Percentiles rank a stretch among this genome's conserved stretches.
Evolutionary conservation across 129 eudicot genomes (phyloP).

Genomic region (Centrapalus pauciflorus): DNA sequence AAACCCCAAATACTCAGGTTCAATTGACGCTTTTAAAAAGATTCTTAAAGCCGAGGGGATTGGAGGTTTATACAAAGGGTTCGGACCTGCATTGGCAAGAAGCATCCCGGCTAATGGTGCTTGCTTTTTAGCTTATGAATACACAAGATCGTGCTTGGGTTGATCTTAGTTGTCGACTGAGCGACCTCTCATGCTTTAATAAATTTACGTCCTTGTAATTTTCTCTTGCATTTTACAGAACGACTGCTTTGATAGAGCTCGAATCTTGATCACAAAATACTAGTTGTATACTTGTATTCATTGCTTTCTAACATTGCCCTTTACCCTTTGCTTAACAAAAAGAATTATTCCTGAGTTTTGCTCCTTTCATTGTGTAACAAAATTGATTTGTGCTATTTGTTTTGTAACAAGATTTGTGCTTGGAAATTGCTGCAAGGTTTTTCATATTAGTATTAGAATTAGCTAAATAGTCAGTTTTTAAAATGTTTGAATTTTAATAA

Average conservation of each 20-base stretch:
- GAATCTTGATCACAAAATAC: constrained; percentile 5
- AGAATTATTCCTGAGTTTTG: neutral
- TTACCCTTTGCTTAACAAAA: neutral
- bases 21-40: constrained; percentile 66
- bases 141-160: constrained; percentile 66
- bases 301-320: neutral
- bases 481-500: no score
- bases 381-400: neutral
- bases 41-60: constrained; percentile 71
- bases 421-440: no score
- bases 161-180: neutral
- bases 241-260: constrained; percentile 3
- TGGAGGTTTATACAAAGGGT: constrained; percentile 84
- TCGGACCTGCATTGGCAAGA: constrained; percentile 94
- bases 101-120: constrained; percentile 97
- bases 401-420: no score
- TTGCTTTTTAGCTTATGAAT: constrained; percentile 85
- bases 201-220: neutral
- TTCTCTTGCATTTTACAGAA: neutral
- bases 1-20: constrained; percentile 73
- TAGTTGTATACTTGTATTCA: neutral
- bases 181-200: neutral
- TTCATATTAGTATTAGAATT: no score
- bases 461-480: no score
- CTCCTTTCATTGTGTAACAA: no score